Evolutionary conservation across 1,284 basidiomycete genomes (phyloP).

Genomic region (Cutaneotrichosporon daszewskae): DNA sequence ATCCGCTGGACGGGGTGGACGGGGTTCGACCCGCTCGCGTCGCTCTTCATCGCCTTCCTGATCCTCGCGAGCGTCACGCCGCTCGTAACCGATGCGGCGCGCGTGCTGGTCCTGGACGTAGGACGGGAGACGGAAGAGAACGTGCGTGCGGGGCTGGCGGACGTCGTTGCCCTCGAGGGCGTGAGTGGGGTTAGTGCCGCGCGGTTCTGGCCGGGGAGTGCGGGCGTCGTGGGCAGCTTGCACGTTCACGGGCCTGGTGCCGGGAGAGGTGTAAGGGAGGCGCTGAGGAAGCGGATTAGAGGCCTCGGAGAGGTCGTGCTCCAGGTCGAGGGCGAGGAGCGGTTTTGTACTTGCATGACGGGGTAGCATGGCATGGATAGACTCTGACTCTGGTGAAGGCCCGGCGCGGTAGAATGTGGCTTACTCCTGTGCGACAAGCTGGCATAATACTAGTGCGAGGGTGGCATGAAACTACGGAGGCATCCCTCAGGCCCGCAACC

Average conservation of each 20-base stretch:
- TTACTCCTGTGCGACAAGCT: not conserved
- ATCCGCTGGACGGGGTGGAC: slow-evolving; percentile 99
- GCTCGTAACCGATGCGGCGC: slow-evolving; percentile 87
- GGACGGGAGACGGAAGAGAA: slow-evolving; percentile 59
- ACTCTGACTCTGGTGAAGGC: not conserved
- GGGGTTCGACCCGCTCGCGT: slow-evolving; percentile 97
- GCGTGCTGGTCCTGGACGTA: slow-evolving; percentile 80
- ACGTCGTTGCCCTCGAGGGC: slow-evolving; percentile 69
- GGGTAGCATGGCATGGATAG: not conserved
- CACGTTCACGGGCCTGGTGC: slow-evolving; percentile 22
- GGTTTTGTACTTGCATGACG: slow-evolving; percentile 53
- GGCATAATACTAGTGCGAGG: not conserved
- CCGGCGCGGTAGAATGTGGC: not conserved
- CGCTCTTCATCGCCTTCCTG: slow-evolving; percentile 89
- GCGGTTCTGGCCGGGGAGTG: slow-evolving; percentile 95
- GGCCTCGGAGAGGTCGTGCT: slow-evolving; percentile 81
- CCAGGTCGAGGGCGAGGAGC: slow-evolving; percentile 58
- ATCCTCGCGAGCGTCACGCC: slow-evolving; percentile 95
- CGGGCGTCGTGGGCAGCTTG: slow-evolving; percentile 55
- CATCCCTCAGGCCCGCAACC: slow-evolving; percentile 11
- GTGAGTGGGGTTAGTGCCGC: slow-evolving; percentile 72
- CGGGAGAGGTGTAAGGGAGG: not conserved
- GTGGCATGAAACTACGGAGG: slow-evolving; percentile 32
- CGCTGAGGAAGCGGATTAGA: slow-evolving; percentile 12
- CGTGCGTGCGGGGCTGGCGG: slow-evolving; percentile 66